A percentile compares a stretch with the other conserved stretches of the same genome.
Evolutionary conservation across 2,329 filamentous ascomycete species (phyloP).

Genomic region (Orbilia quercus): DNA sequence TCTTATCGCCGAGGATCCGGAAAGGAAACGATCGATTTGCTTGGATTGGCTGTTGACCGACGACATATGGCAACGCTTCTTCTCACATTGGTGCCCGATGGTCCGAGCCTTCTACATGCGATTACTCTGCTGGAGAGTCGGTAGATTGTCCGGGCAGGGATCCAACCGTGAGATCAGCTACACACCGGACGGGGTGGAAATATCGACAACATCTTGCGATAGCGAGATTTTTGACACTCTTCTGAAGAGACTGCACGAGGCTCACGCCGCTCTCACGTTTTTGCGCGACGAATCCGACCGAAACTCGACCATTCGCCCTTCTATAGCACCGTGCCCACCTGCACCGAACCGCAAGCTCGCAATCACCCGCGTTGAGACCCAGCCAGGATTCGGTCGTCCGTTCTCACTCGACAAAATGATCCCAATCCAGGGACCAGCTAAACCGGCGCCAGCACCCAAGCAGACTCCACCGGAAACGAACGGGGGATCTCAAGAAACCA

Average conservation of each 20-base stretch:
- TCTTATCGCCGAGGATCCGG: conserved; percentile 73
- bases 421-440: conserved; percentile 23
- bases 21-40: conserved; percentile 77
- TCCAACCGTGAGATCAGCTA: conserved; percentile 29
- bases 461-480: conserved; percentile 60
- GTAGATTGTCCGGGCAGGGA: conserved; percentile 68
- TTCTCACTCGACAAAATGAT: conserved; percentile 52
- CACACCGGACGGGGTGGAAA: conserved; percentile 40
- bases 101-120: conserved; percentile 93
- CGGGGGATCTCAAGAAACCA: conserved; percentile 62
- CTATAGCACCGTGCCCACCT: conserved; percentile 83
- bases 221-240: conserved; percentile 68
- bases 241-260: conserved; percentile 34
- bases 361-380: conserved; percentile 84
- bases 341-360: conserved; percentile 86
- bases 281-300: conserved; percentile 41
- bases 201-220: conserved; percentile 70
- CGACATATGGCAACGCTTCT: conserved; percentile 80
- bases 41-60: conserved; percentile 79
- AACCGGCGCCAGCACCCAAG: conserved; percentile 17
- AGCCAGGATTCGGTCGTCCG: conserved; percentile 63
- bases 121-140: conserved; percentile 87
- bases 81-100: conserved; percentile 97
- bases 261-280: conserved; percentile 31
- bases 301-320: conserved; percentile 70